Conservation (phyloP, 352 stramenopile species). For the Pythium diclinum region DNA sequence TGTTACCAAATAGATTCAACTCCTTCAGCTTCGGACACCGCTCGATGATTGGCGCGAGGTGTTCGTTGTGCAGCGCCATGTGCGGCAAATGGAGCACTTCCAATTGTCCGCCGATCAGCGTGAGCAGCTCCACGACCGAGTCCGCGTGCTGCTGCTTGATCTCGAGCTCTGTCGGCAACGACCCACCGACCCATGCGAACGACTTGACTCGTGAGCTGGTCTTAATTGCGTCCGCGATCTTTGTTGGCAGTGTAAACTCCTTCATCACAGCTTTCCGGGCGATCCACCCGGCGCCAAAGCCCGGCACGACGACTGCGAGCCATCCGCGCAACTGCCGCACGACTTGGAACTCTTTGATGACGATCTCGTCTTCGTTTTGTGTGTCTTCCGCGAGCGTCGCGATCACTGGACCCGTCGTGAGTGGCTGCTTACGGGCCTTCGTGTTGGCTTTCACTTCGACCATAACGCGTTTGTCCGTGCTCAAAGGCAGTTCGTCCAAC, state of each 20-base stretch:
- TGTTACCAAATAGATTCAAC: slow-evolving; percentile 15
- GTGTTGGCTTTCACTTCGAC: slow-evolving; percentile 17
- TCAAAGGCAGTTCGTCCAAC: slow-evolving; percentile 7
- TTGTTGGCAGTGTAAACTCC: background rate
- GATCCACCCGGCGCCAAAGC: slow-evolving; percentile 19
- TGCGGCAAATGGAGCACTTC: slow-evolving; percentile 11
- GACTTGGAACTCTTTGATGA: slow-evolving; percentile 8
- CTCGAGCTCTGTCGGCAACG: background rate
- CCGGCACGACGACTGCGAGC: slow-evolving; percentile 17
- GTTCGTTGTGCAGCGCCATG: slow-evolving; percentile 9
- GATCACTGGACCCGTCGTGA: background rate
- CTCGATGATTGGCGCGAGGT: slow-evolving; percentile 5
- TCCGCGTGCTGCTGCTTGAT: slow-evolving; percentile 8
- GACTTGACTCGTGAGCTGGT: background rate
- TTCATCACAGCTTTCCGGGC: background rate
- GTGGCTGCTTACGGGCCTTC: slow-evolving; percentile 16
- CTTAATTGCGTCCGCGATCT: background rate
- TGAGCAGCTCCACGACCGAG: slow-evolving; percentile 14
- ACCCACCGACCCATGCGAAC: slow-evolving; percentile 12
- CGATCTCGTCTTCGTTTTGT: background rate
- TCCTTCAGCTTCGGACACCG: slow-evolving; percentile 7
- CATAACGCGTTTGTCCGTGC: slow-evolving; percentile 1
- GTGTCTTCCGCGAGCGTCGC: background rate
- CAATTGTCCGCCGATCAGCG: slow-evolving; percentile 8
- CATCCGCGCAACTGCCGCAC: slow-evolving; percentile 16